Percentiles rank a stretch among this genome's conserved stretches.
Conservation (phyloP, 805 yeast species). For the Priceomyces carsonii region DNA sequence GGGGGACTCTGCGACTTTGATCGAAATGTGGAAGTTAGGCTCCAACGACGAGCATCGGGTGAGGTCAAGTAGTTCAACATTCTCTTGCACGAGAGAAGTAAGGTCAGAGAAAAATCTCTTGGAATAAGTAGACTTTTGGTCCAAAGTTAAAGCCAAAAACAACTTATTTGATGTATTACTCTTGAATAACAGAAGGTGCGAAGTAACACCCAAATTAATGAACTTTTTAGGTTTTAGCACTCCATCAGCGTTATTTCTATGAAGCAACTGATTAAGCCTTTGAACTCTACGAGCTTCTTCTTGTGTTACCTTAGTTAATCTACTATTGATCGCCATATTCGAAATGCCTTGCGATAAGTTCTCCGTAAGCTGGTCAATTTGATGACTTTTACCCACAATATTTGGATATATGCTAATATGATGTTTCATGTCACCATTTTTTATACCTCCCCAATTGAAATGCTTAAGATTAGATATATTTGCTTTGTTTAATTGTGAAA, state of each 20-base stretch:
- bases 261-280: slow-evolving; percentile 8
- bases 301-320: slow-evolving; percentile 6
- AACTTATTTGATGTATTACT: slow-evolving; percentile 9
- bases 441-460: slow-evolving; percentile 13
- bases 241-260: slow-evolving; percentile 2
- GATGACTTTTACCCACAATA: slow-evolving; percentile 9
- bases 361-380: slow-evolving; percentile 9
- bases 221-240: slow-evolving; percentile 6
- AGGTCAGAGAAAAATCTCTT: slow-evolving; percentile 5
- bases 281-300: slow-evolving; percentile 8
- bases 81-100: slow-evolving; percentile 6
- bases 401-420: slow-evolving; percentile 14
- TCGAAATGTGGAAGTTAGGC: slow-evolving; percentile 8
- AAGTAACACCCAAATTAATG: slow-evolving; percentile 7
- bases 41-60: neutral
- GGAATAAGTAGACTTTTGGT: neutral
- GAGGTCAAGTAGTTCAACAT: slow-evolving; percentile 8
- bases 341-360: slow-evolving; percentile 7
- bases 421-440: slow-evolving; percentile 9
- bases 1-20: slow-evolving; percentile 8
- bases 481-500: slow-evolving; percentile 6
- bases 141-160: slow-evolving; percentile 7
- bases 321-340: slow-evolving; percentile 2
- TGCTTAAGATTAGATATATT: slow-evolving; percentile 6
- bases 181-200: slow-evolving; percentile 6